Base-by-base conservation (phyloP, 345 rosid genomes). In the Noccaea caerulescens region DNA sequence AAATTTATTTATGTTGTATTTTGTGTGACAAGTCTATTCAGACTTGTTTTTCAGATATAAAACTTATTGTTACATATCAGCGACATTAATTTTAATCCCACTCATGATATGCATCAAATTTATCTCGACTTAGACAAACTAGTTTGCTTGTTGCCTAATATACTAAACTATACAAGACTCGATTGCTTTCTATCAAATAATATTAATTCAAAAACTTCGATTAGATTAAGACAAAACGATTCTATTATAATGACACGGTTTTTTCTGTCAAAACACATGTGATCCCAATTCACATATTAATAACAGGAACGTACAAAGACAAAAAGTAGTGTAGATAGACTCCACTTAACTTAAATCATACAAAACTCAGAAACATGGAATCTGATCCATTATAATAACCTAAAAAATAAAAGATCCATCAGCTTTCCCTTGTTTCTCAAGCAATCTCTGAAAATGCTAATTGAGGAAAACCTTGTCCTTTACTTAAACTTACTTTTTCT, bases 401-500 rank as follows among this genome's bases (percentile, higher is more conserved):
- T 73, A 73, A 38, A 9, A 54, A 13, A 4, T 13, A 58, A 64
- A 47, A 57, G 72, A 49, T 18, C 3, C 23, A 58, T 73, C 64
- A 66, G 60, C 67, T 58, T 49, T 66, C 39, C 62, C 41, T 10
- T 66, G 47, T 66, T 66, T 49, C 72, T 49, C 4, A 66, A 66
- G 72, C 77, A 73, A 73, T 43, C 61, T 58, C 77, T 73, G 77
- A 73, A 73, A 73, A 57, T 49, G 77, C 77, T 53, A 65, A 11
- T 3, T 27, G 61, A 49, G 68, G 53, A 59, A 74, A 67, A 42
- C 73, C 53, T 25, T 66, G 55, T 52, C 41, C 63, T 61, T 61
- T 43, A 34, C 63, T 59, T 52, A 9, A 18, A 18, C 20, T 20
- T 20, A 20, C 23, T 20, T 20, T 20, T 20, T 20, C 1, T 20